Conservation (phyloP, 331 rosid genomes). For the Stylosanthes scabra region DNA sequence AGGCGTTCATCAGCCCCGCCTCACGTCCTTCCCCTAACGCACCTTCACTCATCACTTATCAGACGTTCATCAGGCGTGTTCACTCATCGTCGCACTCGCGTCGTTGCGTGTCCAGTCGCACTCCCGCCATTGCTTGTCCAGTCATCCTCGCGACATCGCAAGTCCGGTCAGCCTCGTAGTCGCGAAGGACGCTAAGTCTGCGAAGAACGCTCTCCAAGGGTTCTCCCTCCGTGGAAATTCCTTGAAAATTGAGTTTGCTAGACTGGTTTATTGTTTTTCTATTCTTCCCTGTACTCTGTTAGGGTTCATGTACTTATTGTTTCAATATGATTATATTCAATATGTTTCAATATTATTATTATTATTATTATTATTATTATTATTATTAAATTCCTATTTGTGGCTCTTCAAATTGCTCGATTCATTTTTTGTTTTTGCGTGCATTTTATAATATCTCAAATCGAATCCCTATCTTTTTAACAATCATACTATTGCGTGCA, state of each 20-base stretch:
- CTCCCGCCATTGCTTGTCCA: too few species aligned
- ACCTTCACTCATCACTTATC: too few species aligned
- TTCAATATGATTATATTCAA: slow-evolving; percentile 6
- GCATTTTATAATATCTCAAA: slow-evolving; percentile 3
- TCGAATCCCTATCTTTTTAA: slow-evolving; percentile 22
- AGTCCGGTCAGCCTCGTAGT: too few species aligned
- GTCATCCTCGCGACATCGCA: too few species aligned
- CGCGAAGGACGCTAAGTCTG: slow-evolving; percentile 84
- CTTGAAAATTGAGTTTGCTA: slow-evolving; percentile 88
- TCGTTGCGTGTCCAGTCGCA: too few species aligned
- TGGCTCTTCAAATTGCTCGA: neutral
- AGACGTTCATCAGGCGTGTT: too few species aligned
- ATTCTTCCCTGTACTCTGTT: slow-evolving; percentile 48
- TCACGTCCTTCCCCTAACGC: too few species aligned
- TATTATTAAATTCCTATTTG: neutral
- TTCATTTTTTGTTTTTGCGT: neutral
- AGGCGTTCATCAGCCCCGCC: too few species aligned
- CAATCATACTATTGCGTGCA: neutral
- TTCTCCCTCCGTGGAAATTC: slow-evolving; percentile 62
- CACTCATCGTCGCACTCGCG: too few species aligned
- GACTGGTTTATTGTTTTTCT: slow-evolving; percentile 96
- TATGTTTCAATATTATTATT: too few species aligned
- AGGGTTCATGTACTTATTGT: slow-evolving; percentile 34
- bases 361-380: neutral
- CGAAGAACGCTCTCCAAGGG: slow-evolving; percentile 85